Evolutionary conservation across 2,329 filamentous ascomycete genomes (phyloP).

Genomic region (Ciborinia camelliae): DNA sequence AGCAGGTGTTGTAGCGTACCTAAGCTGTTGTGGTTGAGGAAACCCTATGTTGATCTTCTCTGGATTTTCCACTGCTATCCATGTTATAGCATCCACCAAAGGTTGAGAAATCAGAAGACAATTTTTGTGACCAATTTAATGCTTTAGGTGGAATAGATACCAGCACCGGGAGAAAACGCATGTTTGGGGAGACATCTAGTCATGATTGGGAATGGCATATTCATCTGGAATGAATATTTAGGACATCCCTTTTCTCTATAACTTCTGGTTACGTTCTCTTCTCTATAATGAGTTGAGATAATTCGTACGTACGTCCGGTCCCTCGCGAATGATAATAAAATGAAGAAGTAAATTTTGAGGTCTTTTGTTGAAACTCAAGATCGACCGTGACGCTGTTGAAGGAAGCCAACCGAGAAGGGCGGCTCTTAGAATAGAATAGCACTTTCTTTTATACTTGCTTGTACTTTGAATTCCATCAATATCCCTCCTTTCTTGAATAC

Average conservation of each 20-base stretch:
- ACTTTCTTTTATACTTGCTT: too few species aligned
- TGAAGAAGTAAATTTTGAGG: too few species aligned
- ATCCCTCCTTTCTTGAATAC: too few species aligned
- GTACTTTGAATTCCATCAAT: too few species aligned
- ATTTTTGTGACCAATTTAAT: not conserved
- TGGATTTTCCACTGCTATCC: not conserved
- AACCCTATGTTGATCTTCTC: not conserved
- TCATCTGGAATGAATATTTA: not conserved
- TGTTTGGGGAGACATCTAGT: not conserved
- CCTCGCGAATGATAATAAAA: too few species aligned
- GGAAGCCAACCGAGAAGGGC: too few species aligned
- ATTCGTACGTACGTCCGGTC: not conserved
- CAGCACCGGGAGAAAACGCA: not conserved
- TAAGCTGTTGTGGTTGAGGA: not conserved
- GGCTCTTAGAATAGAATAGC: too few species aligned
- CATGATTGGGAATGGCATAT: not conserved
- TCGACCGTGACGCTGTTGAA: too few species aligned
- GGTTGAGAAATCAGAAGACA: too few species aligned
- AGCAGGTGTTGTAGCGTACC: not conserved
- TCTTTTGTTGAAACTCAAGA: too few species aligned
- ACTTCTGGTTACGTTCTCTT: not conserved
- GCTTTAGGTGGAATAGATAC: not conserved
- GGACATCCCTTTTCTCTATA: not conserved
- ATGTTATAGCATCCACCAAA: too few species aligned
- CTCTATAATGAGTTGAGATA: not conserved